phyloP scores from a whole-genome alignment of 306 rosid genomes.

The Sesbania bispinosa region DNA sequence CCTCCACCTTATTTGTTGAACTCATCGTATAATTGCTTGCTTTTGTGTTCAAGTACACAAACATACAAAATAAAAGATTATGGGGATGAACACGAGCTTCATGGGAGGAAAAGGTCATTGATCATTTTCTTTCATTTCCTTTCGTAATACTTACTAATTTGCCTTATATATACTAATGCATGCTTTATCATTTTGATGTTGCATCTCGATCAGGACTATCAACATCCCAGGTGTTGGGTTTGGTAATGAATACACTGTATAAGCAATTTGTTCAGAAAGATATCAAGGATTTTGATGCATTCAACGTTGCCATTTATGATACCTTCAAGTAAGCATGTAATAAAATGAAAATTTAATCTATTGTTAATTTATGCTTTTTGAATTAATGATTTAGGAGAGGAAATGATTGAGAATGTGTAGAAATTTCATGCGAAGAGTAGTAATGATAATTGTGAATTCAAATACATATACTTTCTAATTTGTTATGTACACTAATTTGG shows the following conservation, averaged over 20 bases:
- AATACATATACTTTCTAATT: no score
- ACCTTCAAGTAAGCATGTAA: conserved; percentile 47
- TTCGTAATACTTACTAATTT: background rate
- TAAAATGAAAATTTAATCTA: background rate
- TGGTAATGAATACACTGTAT: conserved; percentile 19
- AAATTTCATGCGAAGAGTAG: background rate
- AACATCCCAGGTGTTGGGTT: conserved; percentile 23
- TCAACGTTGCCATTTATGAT: conserved; percentile 50
- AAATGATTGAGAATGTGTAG: background rate
- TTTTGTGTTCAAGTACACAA: background rate
- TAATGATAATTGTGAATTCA: background rate
- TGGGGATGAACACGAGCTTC: conserved; percentile 43
- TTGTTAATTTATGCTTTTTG: background rate
- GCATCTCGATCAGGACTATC: conserved; percentile 34
- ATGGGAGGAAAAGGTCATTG: conserved; percentile 45
- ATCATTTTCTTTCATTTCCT: background rate
- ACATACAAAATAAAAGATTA: background rate
- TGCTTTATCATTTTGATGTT: conserved; percentile 9
- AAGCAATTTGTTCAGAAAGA: conserved; percentile 26
- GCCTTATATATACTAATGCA: background rate
- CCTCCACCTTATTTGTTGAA: background rate
- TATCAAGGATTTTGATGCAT: conserved; percentile 16
- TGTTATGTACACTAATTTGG: no score
- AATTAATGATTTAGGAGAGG: background rate
- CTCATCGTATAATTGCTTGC: conserved; percentile 4